Percentiles rank a stretch among this genome's conserved stretches.
These are phyloP conservation scores for Tuber indicum DNA, from an alignment of 495 filamentous ascomycete genomes.

Conservation along the genomic window DNA sequence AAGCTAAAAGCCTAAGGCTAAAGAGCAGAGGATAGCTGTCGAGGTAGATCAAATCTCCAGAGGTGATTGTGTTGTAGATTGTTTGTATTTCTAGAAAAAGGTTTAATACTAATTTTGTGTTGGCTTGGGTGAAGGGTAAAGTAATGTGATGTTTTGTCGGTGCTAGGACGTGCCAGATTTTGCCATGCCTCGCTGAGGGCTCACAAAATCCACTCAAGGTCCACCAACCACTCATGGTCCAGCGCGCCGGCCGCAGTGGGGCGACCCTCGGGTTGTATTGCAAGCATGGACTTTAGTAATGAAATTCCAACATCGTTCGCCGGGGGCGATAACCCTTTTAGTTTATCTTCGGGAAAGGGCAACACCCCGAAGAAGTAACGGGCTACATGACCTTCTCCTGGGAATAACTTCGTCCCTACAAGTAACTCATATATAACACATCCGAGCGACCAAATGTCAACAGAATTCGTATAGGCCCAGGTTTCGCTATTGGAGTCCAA, in stretches of 20 bases:
- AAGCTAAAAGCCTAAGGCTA: no score
- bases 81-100: no score
- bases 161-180: no score
- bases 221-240: background rate
- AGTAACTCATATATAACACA: conserved; percentile 21
- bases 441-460: conserved; percentile 30
- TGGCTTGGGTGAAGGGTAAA: no score
- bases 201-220: background rate
- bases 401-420: background rate
- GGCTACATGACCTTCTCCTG: no score
- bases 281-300: background rate
- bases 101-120: no score
- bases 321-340: background rate
- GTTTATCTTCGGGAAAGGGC: conserved; percentile 1
- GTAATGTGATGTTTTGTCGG: no score
- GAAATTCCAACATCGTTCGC: background rate
- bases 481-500: background rate
- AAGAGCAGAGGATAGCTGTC: no score
- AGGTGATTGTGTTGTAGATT: no score
- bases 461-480: conserved; percentile 21
- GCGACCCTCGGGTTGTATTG: background rate
- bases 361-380: background rate
- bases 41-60: no score
- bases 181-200: no score
- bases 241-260: background rate